Conservation (phyloP, 2,329 filamentous ascomycete genomes). For the Seiridium unicorne region DNA sequence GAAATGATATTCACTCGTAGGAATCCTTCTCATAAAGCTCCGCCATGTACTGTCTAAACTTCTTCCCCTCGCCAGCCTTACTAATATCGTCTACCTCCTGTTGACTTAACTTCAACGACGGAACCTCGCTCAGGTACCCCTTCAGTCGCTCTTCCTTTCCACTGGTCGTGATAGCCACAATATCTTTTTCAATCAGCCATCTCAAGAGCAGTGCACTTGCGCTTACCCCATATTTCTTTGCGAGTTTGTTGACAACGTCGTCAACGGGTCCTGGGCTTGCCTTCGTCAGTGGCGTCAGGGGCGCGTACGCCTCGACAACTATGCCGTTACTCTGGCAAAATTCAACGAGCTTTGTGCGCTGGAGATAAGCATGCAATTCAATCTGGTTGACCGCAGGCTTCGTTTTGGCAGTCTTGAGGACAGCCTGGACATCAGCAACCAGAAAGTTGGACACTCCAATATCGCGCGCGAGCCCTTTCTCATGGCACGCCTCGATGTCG, state of each 20-base stretch:
- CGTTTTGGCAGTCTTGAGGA: conserved; percentile 57
- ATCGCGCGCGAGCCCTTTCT: conserved; percentile 59
- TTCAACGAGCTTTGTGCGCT: conserved; percentile 52
- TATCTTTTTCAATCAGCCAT: conserved; percentile 57
- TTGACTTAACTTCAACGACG: conserved; percentile 53
- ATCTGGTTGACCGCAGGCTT: conserved; percentile 73
- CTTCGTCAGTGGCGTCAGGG: conserved; percentile 40
- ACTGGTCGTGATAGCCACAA: conserved; percentile 57
- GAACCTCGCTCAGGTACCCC: conserved; percentile 45
- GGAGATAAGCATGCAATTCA: conserved; percentile 72
- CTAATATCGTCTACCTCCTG: conserved; percentile 55
- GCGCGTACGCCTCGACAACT: conserved; percentile 49
- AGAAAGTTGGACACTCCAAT: conserved; percentile 77
- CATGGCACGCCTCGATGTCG: conserved; percentile 62
- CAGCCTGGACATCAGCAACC: conserved; percentile 48
- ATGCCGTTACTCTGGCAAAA: conserved; percentile 57
- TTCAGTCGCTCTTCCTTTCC: conserved; percentile 53
- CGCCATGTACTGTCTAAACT: conserved; percentile 30
- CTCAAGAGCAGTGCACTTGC: conserved; percentile 53
- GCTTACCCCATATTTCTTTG: conserved; percentile 54
- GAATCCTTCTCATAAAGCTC: not conserved
- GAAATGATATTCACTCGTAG: not conserved
- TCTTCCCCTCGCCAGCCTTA: conserved; percentile 53
- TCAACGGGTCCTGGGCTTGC: conserved; percentile 52
- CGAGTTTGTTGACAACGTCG: conserved; percentile 43